Evolutionary conservation across 495 filamentous ascomycete genomes (phyloP).

Genomic region (Monascus purpureus): DNA sequence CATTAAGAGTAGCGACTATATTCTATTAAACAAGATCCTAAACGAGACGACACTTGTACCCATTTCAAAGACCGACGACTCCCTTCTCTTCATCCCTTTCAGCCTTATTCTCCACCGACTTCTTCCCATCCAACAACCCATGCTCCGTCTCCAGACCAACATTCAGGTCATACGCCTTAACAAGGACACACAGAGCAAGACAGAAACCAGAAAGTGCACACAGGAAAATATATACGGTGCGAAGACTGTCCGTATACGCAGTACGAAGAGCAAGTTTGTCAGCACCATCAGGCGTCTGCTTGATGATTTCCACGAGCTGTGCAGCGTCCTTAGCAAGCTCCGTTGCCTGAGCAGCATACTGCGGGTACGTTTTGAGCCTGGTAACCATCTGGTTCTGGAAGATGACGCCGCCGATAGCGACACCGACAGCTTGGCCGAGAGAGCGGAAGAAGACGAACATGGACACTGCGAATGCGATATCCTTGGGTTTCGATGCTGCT

Average conservation of each 20-base stretch:
- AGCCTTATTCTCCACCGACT: too few relatives aligned
- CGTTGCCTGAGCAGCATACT: slow-evolving; percentile 28
- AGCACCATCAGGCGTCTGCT: slow-evolving; percentile 31
- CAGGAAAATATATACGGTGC: too few relatives aligned
- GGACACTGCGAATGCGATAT: slow-evolving; percentile 34
- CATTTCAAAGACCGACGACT: too few relatives aligned
- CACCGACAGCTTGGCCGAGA: slow-evolving; percentile 39
- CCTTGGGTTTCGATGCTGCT: slow-evolving; percentile 26
- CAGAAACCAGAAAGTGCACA: too few relatives aligned
- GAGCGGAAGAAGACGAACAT: slow-evolving; percentile 44
- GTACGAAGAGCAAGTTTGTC: slow-evolving; percentile 31
- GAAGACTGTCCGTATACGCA: slow-evolving; percentile 42
- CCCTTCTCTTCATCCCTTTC: too few relatives aligned
- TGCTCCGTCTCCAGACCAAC: too few relatives aligned
- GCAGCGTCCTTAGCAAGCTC: slow-evolving; percentile 43
- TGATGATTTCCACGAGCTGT: slow-evolving; percentile 43
- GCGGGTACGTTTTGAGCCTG: slow-evolving; percentile 28
- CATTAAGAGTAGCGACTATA: too few relatives aligned
- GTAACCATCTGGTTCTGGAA: slow-evolving; percentile 46
- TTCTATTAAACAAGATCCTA: too few relatives aligned
- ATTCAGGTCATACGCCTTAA: too few relatives aligned
- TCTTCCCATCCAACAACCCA: too few relatives aligned
- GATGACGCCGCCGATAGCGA: slow-evolving; percentile 41
- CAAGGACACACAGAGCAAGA: too few relatives aligned
- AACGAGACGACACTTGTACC: too few relatives aligned